Evolutionary conservation across 2,329 filamentous ascomycete species (phyloP).

Genomic region (Trichophyton benhamiae): DNA sequence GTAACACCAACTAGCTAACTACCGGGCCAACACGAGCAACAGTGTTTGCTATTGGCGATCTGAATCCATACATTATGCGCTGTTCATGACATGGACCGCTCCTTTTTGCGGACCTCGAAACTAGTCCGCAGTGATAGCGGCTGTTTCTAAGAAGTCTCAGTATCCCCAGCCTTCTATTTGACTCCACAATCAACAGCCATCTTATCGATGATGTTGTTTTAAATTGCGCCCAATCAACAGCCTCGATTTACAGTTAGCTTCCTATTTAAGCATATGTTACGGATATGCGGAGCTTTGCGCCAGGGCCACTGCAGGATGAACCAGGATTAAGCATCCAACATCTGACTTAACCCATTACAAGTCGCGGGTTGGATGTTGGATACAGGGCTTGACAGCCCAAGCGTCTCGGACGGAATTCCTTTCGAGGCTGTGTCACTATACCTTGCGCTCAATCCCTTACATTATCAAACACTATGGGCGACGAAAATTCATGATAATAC

Average conservation of each 20-base stretch:
- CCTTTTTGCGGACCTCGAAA: no score
- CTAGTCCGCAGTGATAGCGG: no score
- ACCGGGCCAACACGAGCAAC: no score
- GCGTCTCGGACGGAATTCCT: background rate
- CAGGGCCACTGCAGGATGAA: background rate
- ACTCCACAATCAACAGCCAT: background rate
- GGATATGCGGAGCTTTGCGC: background rate
- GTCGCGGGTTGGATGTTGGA: background rate
- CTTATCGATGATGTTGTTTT: background rate
- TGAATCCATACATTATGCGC: no score
- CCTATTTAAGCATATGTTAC: background rate
- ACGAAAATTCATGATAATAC: no score
- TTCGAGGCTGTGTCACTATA: background rate
- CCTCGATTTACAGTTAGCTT: background rate
- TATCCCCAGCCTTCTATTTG: background rate
- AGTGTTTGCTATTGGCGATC: no score
- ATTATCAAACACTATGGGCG: no score
- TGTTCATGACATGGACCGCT: no score
- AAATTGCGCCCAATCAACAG: background rate
- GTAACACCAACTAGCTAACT: no score
- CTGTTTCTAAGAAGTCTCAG: no score
- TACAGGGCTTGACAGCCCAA: background rate
- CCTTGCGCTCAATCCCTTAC: background rate
- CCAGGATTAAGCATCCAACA: background rate
- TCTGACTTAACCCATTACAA: background rate